Evolutionary conservation across 306 rosid species (phyloP), one percentile per base, ranked within the genome.

Genomic region (Datisca glomerata): DNA sequence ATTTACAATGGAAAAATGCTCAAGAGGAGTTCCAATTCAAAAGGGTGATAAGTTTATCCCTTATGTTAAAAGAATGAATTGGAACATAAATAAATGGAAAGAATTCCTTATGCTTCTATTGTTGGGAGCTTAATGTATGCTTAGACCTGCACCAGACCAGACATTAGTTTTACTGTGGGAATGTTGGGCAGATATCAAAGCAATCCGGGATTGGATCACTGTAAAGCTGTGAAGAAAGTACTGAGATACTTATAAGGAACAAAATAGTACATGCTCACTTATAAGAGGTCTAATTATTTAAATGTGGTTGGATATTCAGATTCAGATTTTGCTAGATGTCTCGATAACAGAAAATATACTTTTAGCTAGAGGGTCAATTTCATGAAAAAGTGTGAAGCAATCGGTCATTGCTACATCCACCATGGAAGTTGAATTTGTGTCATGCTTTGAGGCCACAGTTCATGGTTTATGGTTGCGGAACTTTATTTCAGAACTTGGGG

Each of bases 101-200:
- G n/a, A n/a, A n/a, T n/a, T n/a, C n/a, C n/a, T n/a, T n/a, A n/a
- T n/a, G n/a, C n/a, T n/a, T n/a, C n/a, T n/a, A n/a, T n/a, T n/a
- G n/a, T n/a, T n/a, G n/a, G n/a, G n/a, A n/a, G n/a, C n/a, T n/a
- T n/a, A n/a, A n/a, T n/a, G n/a, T n/a, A n/a, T n/a, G n/a, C n/a
- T n/a, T n/a, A n/a, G n/a, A n/a, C n/a, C n/a, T n/a, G n/a, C n/a
- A n/a, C n/a, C n/a, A n/a, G n/a, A n/a, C n/a, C n/a, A n/a, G n/a
- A n/a, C n/a, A n/a, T n/a, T n/a, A n/a, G n/a, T n/a, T n/a, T n/a
- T n/a, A n/a, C n/a, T n/a, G n/a, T n/a, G n/a, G n/a, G n/a, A n/a
- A n/a, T n/a, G n/a, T n/a, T n/a, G n/a, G n/a, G n/a, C n/a, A 8
- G 20, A 45, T 44, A 44, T 24, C 3, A 34, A 18, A 56, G 53